These are phyloP conservation scores for Penicillium palitans DNA, from an alignment of 2,329 filamentous ascomycete species.

Conservation along the genomic window DNA sequence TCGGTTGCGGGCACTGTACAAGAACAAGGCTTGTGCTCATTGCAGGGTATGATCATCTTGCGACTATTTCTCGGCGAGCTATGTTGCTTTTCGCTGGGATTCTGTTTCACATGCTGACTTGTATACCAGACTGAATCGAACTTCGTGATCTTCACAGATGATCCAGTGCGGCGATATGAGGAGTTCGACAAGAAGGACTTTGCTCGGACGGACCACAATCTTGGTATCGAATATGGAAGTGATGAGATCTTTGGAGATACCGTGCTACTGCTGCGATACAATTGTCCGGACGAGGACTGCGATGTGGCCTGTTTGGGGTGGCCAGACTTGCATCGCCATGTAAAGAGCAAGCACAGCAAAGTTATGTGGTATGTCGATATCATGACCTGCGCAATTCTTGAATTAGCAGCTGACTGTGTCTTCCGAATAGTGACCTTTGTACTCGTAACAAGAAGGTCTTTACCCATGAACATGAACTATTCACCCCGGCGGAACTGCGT, in stretches of 20 bases:
- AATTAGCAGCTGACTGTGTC: slow-evolving; percentile 12
- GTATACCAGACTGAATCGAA: slow-evolving; percentile 43
- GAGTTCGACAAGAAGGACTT: slow-evolving; percentile 77
- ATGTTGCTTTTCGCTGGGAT: background rate
- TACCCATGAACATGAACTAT: slow-evolving; percentile 94
- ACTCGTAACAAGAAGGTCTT: slow-evolving; percentile 97
- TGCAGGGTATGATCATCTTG: slow-evolving; percentile 67
- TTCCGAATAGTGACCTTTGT: slow-evolving; percentile 71
- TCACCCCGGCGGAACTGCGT: slow-evolving; percentile 75
- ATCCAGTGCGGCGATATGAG: slow-evolving; percentile 76
- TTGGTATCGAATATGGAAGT: slow-evolving; percentile 89
- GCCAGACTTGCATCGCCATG: slow-evolving; percentile 78
- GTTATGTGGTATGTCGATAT: slow-evolving; percentile 67
- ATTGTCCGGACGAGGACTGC: slow-evolving; percentile 83
- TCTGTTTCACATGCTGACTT: slow-evolving; percentile 14
- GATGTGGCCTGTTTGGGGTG: slow-evolving; percentile 82
- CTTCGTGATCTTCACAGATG: slow-evolving; percentile 90
- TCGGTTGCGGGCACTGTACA: slow-evolving; percentile 88
- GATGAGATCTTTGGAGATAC: slow-evolving; percentile 90
- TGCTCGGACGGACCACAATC: slow-evolving; percentile 74
- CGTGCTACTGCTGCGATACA: slow-evolving; percentile 82
- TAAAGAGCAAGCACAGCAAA: slow-evolving; percentile 77
- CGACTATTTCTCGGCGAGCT: background rate
- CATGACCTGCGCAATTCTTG: slow-evolving; percentile 1
- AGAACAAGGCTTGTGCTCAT: slow-evolving; percentile 94